Base-by-base conservation (phyloP, 225 moss, liverwort and hornwort species). In the Straminergon stramineum region DNA sequence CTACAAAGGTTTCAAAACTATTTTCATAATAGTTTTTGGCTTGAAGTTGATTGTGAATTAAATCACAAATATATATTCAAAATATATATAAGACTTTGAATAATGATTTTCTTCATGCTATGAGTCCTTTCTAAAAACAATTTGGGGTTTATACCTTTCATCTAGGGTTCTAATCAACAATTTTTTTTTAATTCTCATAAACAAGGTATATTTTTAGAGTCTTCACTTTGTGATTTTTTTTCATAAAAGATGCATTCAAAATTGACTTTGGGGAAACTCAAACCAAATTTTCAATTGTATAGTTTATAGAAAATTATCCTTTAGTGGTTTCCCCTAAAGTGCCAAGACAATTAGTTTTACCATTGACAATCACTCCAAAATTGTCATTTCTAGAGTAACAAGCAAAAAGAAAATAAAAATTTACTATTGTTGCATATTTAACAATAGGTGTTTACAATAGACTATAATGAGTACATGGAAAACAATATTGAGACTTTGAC, bases 141-240 rank as follows among this genome's bases (percentile, higher is more conserved):
- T 8, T 1, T 1, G 35, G 12, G 5, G 15, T 14, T 53, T 34
- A 0, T 35, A 35, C 3, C 5, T 35, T 77, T 35, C 15, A 35
- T 22, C 1, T 9, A 22, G 3, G 35, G 9, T 77, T 35, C 5
- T 35, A 23, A 23, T 55, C 2, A 21, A 27, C 9, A 23, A 35
- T 34, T 52, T 53, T 13, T 53, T 21, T 34, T 20, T 32, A 32
- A 52, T 75, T 51, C 4, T 7, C 2, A 52, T 13, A 7, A 76
- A 20, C 0, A 7, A 34, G 5, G 3, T 21, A 53, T 0, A 21
- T 53, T 2, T 35, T 15, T 3, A 35, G 1, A 23, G 3, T 19
- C 13, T 22, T 13, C 8, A 35, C 14, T 0, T 55, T 32, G 4
- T 48, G 8, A 34, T 9, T 22, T 77, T 77, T 9, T 77, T 22